phyloP scores from a whole-genome alignment of 495 filamentous ascomycete species.

The Tuber melanosporum region DNA sequence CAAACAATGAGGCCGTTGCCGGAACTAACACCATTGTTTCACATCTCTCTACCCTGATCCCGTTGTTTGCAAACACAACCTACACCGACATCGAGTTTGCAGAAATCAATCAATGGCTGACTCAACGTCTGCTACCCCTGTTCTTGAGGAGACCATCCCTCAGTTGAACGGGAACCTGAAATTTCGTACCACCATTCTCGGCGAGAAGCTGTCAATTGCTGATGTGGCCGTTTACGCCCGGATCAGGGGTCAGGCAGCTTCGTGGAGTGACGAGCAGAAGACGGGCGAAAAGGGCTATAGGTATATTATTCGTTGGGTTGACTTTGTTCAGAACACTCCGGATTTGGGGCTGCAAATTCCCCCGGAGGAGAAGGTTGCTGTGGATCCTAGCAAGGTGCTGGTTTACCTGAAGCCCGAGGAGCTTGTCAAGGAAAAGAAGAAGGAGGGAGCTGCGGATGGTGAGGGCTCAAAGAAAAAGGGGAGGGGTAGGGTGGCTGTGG shows the following conservation, averaged over 20 bases:
- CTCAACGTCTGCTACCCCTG: slow-evolving; percentile 52
- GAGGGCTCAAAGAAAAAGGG: slow-evolving; percentile 50
- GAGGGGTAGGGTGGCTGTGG: slow-evolving; percentile 36
- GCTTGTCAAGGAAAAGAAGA: slow-evolving; percentile 79
- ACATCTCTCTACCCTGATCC: slow-evolving; percentile 32
- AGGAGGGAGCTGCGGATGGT: slow-evolving; percentile 49
- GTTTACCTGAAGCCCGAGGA: slow-evolving; percentile 72
- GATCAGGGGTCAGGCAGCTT: slow-evolving; percentile 67
- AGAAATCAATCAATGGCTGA: slow-evolving; percentile 82
- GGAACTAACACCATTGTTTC: slow-evolving; percentile 40
- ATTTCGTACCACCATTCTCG: slow-evolving; percentile 80
- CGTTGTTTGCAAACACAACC: slow-evolving; percentile 54
- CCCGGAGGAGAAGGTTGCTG: slow-evolving; percentile 68
- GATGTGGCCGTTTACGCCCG: slow-evolving; percentile 81
- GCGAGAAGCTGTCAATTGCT: slow-evolving; percentile 82
- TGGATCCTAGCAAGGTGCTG: slow-evolving; percentile 69
- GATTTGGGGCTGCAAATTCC: slow-evolving; percentile 66
- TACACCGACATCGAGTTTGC: slow-evolving; percentile 72
- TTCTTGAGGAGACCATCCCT: slow-evolving; percentile 61
- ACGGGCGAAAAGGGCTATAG: slow-evolving; percentile 86
- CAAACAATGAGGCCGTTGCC: slow-evolving; percentile 24
- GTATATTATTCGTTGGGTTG: slow-evolving; percentile 83
- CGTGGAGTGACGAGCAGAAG: slow-evolving; percentile 78
- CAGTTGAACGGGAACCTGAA: slow-evolving; percentile 80
- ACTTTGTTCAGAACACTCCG: slow-evolving; percentile 87